These are phyloP conservation scores for Chenopodium suecicum DNA, from an alignment of 148 eudicot species.

Conservation along the genomic window DNA sequence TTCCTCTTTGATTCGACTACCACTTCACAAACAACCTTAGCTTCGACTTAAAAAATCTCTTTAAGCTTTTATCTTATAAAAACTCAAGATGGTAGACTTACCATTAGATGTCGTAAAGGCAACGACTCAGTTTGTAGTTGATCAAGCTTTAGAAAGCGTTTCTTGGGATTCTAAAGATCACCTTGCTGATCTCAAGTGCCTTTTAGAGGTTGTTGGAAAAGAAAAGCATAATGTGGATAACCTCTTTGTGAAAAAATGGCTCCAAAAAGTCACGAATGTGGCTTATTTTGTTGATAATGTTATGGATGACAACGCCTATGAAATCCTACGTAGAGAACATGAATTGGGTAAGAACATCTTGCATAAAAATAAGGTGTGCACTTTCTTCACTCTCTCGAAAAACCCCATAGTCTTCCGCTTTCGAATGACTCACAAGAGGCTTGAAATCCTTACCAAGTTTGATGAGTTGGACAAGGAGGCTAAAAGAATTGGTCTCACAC, in stretches of 20 bases:
- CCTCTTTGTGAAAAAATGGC: neutral
- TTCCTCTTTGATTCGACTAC: too few relatives aligned
- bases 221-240: neutral
- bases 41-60: too few relatives aligned
- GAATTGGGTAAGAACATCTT: neutral
- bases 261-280: neutral
- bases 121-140: neutral
- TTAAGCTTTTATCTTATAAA: too few relatives aligned
- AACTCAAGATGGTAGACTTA: neutral
- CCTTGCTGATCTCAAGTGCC: neutral
- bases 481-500: neutral
- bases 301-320: conserved; percentile 17
- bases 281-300: conserved; percentile 3
- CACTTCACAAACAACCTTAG: too few relatives aligned
- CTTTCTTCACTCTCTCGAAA: neutral
- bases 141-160: neutral
- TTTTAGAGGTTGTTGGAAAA: neutral
- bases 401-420: neutral
- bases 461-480: neutral
- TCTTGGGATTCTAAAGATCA: neutral
- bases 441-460: neutral
- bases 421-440: neutral
- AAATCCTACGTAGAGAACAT: neutral
- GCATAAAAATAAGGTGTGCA: neutral
- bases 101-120: neutral